Evolutionary conservation across 2,329 filamentous ascomycete species (phyloP), one percentile per base, ranked within the genome.

Genomic region (Hypoxylon sp.): DNA sequence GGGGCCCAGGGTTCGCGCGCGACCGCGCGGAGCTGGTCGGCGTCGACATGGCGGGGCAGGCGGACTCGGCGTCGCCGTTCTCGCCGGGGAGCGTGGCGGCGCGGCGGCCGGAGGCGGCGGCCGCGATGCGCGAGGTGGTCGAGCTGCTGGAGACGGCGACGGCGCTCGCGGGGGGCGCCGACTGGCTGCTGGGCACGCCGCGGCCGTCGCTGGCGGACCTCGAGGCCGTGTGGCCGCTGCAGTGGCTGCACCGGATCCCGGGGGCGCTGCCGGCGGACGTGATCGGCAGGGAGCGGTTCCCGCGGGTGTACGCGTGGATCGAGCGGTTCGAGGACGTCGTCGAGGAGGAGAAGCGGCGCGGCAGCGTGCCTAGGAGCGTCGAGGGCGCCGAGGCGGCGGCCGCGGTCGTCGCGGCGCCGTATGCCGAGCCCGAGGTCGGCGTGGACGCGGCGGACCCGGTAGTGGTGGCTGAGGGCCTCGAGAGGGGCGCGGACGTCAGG

Each of bases 211-310:
- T 90, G 60, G 86, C 83, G 3, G 89, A 92, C 70, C 85, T 92
- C 58, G 86, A 92, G 74, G 85, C 82, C 38, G 75, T 88, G 10
- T 91, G 86, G 86, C 79, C 83, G 0, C 81, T 91, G 63, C 81
- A 88, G 71, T 92, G 89, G 89, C 72, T 90, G 1, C 70, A 74
- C 2, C 75, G 73, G 9, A 75, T 90, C 42, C 80, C 81, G 10
- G 81, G 81, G 3, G 81, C 82, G 11, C 77, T 90, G 42, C 81
- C 84, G 3, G 55, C 74, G 45, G 77, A 81, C 17, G 66, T 79
- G 5, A 80, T 91, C 60, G 82, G 81, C 2, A 68, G 75, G 11
- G 70, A 72, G 15, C 74, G 73, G 33, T 89, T 83, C 65, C 88
- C 88, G 0, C 80, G 76, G 54, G 81, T 85, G 0, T 88, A 83